Conservation (phyloP, 805 yeast genomes). For the Saccharomycopsis oosterbeekiorum region DNA sequence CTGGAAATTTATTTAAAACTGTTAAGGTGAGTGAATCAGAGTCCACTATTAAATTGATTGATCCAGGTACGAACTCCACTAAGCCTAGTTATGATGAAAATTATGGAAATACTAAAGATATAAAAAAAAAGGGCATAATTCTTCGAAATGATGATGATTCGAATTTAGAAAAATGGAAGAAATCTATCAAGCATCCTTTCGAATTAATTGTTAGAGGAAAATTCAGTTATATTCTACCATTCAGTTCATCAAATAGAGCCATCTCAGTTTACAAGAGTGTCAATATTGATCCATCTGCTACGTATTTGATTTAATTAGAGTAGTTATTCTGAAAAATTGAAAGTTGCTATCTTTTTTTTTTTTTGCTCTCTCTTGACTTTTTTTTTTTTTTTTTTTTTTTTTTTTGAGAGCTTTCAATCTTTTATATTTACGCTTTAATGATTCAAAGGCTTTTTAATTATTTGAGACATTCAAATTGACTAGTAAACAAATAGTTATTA, state of each 20-base stretch:
- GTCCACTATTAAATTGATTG: conserved; percentile 60
- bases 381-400: too few species aligned
- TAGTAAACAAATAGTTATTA: neutral
- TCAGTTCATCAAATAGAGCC: conserved; percentile 42
- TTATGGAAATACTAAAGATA: neutral
- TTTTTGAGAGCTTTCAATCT: too few species aligned
- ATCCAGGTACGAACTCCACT: conserved; percentile 50
- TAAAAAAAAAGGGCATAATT: too few species aligned
- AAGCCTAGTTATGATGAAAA: conserved; percentile 21
- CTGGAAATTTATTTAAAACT: conserved; percentile 62
- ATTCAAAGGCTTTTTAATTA: too few species aligned
- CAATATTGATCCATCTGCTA: conserved; percentile 40
- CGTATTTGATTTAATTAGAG: neutral
- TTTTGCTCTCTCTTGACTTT: neutral
- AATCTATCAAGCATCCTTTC: conserved; percentile 68
- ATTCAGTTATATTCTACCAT: conserved; percentile 65
- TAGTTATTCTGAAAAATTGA: neutral
- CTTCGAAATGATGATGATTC: neutral
- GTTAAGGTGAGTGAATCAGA: conserved; percentile 47
- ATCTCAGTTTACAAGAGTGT: conserved; percentile 52
- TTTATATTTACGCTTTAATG: too few species aligned
- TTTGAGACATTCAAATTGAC: neutral
- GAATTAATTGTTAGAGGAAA: conserved; percentile 79
- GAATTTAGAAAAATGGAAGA: conserved; percentile 52
- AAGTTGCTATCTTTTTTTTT: too few species aligned